Base-by-base conservation (phyloP, 495 filamentous ascomycete species). In the Neurospora sp. region DNA sequence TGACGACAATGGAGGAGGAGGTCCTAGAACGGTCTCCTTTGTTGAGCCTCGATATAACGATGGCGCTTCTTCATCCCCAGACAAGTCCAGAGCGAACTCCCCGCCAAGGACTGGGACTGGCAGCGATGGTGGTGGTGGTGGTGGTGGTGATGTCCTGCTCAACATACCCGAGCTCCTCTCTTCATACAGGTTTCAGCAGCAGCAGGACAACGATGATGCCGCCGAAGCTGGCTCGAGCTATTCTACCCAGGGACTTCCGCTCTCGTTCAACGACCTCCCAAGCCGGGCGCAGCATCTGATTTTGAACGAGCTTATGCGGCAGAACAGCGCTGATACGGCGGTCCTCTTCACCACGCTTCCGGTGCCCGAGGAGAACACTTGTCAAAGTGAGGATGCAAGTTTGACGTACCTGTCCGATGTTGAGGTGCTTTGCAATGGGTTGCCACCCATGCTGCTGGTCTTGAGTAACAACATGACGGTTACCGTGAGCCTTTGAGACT, bases 381-480 rank as follows among this genome's bases (percentile, higher is more conserved):
- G 88, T 75, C 82, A 87, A 71, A 91, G 88, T 72, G 91, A 92
- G 76, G 85, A 87, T 71, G 88, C 90, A 3, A 92, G 91, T 78
- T 76, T 90, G 42, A 86, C 86, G 41, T 97, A 94, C 81, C 80
- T 97, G 44, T 88, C 84, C 72, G 92, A 94, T 78, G 83, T 96
- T 70, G 92, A 94, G 77, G 88, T 94, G 45, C 80, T 92, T 71
- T 93, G 89, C 79, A 84, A 90, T 75, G 89, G 85, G 3, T 79
- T 89, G 70, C 90, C 92, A 65, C 91, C 93, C 10, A 86, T 90
- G 69, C 78, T 96, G 40, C 75, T 96, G 74, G 91, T 96, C n/a
- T 87, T 96, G 82, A 93, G 91, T 78, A 96, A 96, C 82, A 94
- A 91, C 74, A 92, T 96, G 91, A 95, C 92, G 16, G 93, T 96